Base-by-base conservation (phyloP, 2,329 filamentous ascomycete species). In the Pyrenophora seminiperda region DNA sequence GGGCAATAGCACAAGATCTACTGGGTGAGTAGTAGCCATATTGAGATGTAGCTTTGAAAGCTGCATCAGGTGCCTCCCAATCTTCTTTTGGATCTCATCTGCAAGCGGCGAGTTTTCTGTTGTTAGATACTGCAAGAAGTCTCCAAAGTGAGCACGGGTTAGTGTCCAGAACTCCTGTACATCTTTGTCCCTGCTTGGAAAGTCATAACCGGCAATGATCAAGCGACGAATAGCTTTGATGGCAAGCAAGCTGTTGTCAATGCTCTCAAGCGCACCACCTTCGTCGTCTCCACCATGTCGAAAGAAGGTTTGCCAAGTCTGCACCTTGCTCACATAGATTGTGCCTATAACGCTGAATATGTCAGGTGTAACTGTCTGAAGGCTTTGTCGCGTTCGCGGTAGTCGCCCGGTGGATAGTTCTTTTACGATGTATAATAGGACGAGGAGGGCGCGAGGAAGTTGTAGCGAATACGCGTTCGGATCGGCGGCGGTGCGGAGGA, bases 31-130 rank as follows among this genome's bases (percentile, higher is more conserved):
- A 41, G 84, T 84, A 1, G 90, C 85, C 87, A 97, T 93, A 47
- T 91, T 87, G 31, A 95, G 81, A 69, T 97, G 94, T 3, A 99
- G 78, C 73, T 97, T 99, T 3, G 92, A 87, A 41, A 97, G 87
- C 67, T 97, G 92, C 33, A 97, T 76, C 2, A 96, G 78, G 67
- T 97, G 92, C 68, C 91, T 95, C 58, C 89, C 89, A n/a, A 96
- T 77, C 18, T 88, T 68, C 29, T 81, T 82, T 50, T 83, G 82
- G 18, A 85, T 81, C 3, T 75, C 69, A 5, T 62, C 7, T 19
- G 48, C 64, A 30, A 86, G 74, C 2, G 83, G 71, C 5, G 77
- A 74, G n/a, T 79, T 80, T 41, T 84, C 80, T 33, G 81, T 77
- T 58, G 80, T 79, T 42, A 87, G 78, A 51, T 88, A 83, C 18